phyloP scores from a whole-genome alignment of 768 basidiomycete genomes.

The Nidula microcarpa region DNA sequence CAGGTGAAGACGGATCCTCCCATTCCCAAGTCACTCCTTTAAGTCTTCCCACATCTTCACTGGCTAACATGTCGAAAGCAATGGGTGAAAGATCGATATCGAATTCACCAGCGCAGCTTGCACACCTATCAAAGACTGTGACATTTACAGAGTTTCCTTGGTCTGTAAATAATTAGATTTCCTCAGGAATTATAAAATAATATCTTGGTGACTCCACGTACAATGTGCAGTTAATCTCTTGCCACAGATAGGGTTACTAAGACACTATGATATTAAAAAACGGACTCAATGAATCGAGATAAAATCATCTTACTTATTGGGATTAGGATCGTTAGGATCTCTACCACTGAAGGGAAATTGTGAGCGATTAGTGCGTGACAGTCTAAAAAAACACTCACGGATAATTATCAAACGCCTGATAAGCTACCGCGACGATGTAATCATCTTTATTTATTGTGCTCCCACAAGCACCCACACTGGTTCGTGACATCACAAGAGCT shows the following conservation, averaged over 20 bases:
- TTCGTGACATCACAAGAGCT: not conserved
- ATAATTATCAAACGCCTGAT: constrained; percentile 6
- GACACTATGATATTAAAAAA: not conserved
- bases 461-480: constrained; percentile 12
- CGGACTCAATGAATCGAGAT: too few species aligned
- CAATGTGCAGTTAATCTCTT: constrained; percentile 4
- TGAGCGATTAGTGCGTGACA: not conserved
- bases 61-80: constrained; percentile 7
- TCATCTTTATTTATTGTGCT: constrained; percentile 2
- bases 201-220: not conserved
- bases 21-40: constrained; percentile 5
- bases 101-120: constrained; percentile 5
- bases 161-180: not conserved
- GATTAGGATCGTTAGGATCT: constrained; percentile 8
- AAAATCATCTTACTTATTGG: constrained; percentile 1
- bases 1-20: not conserved
- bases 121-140: constrained; percentile 9
- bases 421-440: constrained; percentile 8
- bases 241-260: constrained; percentile 11
- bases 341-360: not conserved
- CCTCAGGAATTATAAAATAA: not conserved
- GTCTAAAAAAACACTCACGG: constrained; percentile 4
- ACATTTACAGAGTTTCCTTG: constrained; percentile 8
- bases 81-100: constrained; percentile 14
- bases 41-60: constrained; percentile 2